Evolutionary conservation across 208 protist genomes (phyloP).

Genomic region (Strigomonas culicis): DNA sequence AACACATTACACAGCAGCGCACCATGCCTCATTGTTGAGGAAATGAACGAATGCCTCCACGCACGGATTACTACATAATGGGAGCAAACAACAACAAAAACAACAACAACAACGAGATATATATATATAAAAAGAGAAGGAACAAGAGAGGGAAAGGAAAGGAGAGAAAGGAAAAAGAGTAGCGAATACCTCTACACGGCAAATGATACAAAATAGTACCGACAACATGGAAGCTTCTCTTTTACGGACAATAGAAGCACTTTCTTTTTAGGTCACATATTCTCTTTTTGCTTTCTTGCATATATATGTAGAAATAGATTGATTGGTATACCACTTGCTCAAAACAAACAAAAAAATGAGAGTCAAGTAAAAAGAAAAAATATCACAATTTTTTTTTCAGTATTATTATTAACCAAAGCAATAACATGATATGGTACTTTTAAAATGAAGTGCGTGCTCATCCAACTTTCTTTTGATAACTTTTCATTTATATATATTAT

Average conservation of each 20-base stretch:
- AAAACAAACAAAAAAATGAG: not conserved
- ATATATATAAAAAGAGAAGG: slow-evolving; percentile 12
- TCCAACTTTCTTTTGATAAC: no score
- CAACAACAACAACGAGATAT: slow-evolving; percentile 15
- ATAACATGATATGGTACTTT: no score
- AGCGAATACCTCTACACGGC: no score
- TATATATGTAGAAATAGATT: not conserved
- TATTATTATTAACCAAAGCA: no score
- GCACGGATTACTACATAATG: no score
- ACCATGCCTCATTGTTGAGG: slow-evolving; percentile 31
- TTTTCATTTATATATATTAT: no score
- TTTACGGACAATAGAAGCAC: not conserved
- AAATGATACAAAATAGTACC: no score
- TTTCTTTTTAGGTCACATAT: no score
- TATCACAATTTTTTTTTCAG: slow-evolving; percentile 3
- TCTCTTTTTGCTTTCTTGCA: not conserved
- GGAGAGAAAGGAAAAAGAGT: slow-evolving; percentile 4
- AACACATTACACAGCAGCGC: slow-evolving; percentile 57
- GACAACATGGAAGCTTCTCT: not conserved
- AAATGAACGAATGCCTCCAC: not conserved
- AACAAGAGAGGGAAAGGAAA: not conserved
- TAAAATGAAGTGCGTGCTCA: no score
- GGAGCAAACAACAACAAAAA: slow-evolving; percentile 13
- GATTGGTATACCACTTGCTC: not conserved
- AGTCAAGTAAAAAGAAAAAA: slow-evolving; percentile 5